A percentile compares a stretch with the other conserved stretches of the same genome.
Conservation (phyloP, 129 eudicot genomes). For the Flaveria robusta region DNA sequence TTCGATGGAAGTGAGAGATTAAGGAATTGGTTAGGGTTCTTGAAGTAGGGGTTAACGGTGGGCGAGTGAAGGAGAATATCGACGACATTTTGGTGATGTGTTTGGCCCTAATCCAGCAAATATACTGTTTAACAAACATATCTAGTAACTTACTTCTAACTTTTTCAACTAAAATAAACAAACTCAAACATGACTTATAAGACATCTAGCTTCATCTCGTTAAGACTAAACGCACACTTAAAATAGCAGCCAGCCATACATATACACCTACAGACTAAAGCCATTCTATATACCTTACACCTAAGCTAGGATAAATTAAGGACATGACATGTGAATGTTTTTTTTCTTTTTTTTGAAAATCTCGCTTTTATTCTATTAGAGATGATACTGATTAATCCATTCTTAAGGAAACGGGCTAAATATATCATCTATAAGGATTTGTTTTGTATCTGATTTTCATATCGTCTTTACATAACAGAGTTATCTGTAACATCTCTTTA, state of each 20-base stretch:
- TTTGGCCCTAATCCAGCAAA: background rate
- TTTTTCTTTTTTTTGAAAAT: too few species aligned
- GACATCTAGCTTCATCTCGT: too few species aligned
- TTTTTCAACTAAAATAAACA: too few species aligned
- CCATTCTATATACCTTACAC: too few species aligned
- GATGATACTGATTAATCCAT: background rate
- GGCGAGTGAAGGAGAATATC: slow-evolving; percentile 8
- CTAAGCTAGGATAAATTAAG: too few species aligned
- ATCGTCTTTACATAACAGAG: slow-evolving; percentile 66
- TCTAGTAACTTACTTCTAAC: too few species aligned
- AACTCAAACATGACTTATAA: too few species aligned
- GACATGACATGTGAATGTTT: too few species aligned
- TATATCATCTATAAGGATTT: background rate
- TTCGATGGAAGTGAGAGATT: slow-evolving; percentile 14
- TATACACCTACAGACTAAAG: too few species aligned
- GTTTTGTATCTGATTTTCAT: slow-evolving; percentile 42
- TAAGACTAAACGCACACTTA: too few species aligned
- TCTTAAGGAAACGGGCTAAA: background rate
- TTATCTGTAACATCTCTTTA: slow-evolving; percentile 61
- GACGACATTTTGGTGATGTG: slow-evolving; percentile 28
- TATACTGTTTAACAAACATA: too few species aligned
- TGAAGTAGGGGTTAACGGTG: slow-evolving; percentile 22
- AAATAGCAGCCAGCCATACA: too few species aligned
- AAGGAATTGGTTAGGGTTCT: slow-evolving; percentile 32
- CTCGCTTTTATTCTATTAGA: background rate